Base-by-base conservation (phyloP, 2,329 filamentous ascomycete species). In the Didymella sp. region DNA sequence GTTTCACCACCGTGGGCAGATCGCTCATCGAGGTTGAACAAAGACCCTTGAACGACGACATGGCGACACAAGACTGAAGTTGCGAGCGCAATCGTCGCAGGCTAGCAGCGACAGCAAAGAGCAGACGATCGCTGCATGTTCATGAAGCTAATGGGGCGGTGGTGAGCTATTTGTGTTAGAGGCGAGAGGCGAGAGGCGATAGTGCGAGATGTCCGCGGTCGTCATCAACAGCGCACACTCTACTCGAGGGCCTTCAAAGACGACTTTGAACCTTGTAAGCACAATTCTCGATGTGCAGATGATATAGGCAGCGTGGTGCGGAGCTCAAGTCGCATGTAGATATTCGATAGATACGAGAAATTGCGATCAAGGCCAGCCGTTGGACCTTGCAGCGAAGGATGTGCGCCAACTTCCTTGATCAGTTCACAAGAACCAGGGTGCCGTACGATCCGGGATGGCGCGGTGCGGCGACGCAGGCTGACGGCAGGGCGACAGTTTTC, bases 1-100 rank as follows among this genome's bases (percentile, higher is more conserved):
- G 61, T 64, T 64, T 64, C 61, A 64, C 61, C 25, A 51, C 47
- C 17, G 58, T 22, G n/a, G 22, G 48, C 42, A 41, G 44, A 50
- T 58, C 48, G 41, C 19, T 21, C 48, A 46, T 51, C 45, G 38
- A 48, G 47, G 57, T 59, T 25, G 59, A 21, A 47, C 35, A 45
- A 45, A 28, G 44, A 35, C 28, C 44, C 45, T 47, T 40, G 12
- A 24, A 45, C 44, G 13, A 49, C 31, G 45, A 30, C 27, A 37
- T 24, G 25, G 55, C 47, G 30, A 53, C 57, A 52, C 44, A 51
- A 52, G 28, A 24, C 27, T 42, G 35, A 53, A 38, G 35, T 2
- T 22, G 38, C 21, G 25, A 12, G 25, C 6, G 46, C 5, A n/a
- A 17, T 15, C 31, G 27, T 41, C 21, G 50, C 41, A 46, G 33